Conservation (phyloP, 306 rosid species). For the Gleditsia sinensis region DNA sequence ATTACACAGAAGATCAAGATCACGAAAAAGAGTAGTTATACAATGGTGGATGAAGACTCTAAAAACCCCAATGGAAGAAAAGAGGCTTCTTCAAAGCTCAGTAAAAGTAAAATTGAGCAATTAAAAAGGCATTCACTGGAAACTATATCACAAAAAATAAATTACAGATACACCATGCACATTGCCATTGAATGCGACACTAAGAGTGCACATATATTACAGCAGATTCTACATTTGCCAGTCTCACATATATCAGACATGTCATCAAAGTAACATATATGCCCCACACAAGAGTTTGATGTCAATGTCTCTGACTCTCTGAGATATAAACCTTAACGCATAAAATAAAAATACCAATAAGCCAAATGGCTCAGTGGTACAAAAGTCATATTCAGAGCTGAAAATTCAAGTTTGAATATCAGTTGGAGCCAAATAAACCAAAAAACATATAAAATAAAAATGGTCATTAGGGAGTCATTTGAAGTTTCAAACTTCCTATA, state of each 20-base stretch:
- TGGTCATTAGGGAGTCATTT: no score
- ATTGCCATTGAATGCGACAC: not conserved
- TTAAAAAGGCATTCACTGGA: not conserved
- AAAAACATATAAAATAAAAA: no score
- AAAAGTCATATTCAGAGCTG: no score
- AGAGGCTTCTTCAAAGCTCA: not conserved
- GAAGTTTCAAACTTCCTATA: no score
- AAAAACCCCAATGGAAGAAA: not conserved
- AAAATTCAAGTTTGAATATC: no score
- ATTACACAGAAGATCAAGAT: slow-evolving; percentile 25
- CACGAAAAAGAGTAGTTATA: not conserved
- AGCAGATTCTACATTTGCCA: not conserved
- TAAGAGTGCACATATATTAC: not conserved
- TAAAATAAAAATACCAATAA: no score
- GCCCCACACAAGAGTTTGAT: no score
- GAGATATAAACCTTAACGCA: no score
- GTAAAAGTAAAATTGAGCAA: not conserved
- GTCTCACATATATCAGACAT: not conserved
- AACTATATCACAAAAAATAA: not conserved
- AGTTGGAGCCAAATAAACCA: no score
- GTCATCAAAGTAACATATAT: not conserved
- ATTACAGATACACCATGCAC: not conserved
- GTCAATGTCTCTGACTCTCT: no score
- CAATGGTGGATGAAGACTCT: not conserved
- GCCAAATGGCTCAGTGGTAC: no score